phyloP scores from a whole-genome alignment of 108 stramenopile genomes.

The Parietichytrium sp. region DNA sequence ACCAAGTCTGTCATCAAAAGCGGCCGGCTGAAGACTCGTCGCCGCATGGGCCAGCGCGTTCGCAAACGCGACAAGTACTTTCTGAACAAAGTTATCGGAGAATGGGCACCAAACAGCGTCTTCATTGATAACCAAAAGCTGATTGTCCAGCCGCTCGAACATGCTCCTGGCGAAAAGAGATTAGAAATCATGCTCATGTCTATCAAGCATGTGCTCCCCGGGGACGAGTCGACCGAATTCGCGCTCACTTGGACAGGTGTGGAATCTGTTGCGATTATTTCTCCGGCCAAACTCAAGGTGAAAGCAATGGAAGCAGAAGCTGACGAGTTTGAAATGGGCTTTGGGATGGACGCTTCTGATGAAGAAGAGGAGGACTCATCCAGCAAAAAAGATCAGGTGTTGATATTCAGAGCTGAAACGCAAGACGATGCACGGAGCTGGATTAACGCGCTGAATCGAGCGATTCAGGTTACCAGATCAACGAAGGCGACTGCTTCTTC shows the following conservation, averaged over 20 bases:
- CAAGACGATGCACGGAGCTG: not conserved
- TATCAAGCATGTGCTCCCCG: slow-evolving; percentile 12
- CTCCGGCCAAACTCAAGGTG: not conserved
- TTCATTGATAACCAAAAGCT: slow-evolving; percentile 39
- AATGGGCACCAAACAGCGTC: slow-evolving; percentile 25
- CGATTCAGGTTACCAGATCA: slow-evolving; percentile 22
- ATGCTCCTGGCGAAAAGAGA: not conserved
- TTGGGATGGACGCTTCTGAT: not conserved
- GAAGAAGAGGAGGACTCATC: not conserved
- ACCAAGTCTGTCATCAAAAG: slow-evolving; percentile 16
- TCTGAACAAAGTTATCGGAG: slow-evolving; percentile 34
- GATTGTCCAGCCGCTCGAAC: slow-evolving; percentile 25
- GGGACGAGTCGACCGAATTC: not conserved
- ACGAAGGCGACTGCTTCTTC: not conserved
- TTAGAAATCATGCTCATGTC: not conserved
- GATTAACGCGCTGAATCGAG: slow-evolving; percentile 20
- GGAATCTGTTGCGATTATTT: not conserved
- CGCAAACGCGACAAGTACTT: slow-evolving; percentile 38
- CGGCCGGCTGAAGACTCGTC: slow-evolving; percentile 15
- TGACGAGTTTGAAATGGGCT: slow-evolving; percentile 17
- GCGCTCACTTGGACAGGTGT: not conserved
- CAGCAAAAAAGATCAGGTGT: not conserved
- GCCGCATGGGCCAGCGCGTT: slow-evolving; percentile 14
- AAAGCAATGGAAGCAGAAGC: not conserved
- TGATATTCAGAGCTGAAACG: not conserved